phyloP scores from a whole-genome alignment of 208 protist species.

The Acanthamoeba royreba region DNA sequence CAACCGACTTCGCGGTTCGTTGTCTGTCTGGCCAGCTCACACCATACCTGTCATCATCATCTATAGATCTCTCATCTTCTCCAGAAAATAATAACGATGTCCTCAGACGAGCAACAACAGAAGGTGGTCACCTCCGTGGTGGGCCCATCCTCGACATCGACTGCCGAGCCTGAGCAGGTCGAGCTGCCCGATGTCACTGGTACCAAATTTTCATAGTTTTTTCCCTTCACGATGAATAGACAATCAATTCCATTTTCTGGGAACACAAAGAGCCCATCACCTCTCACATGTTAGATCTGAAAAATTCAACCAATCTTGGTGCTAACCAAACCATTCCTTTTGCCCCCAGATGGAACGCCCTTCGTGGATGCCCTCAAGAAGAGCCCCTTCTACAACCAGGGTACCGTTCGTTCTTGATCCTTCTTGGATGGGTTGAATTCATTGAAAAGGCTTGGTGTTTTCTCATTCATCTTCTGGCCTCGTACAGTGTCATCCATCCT shows the following conservation, averaged over 20 bases:
- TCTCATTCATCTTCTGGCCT: background rate
- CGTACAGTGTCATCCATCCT: background rate
- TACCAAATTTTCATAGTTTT: background rate
- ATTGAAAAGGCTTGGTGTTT: background rate
- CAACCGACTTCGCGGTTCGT: no score
- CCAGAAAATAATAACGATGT: no score
- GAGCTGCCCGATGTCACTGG: background rate
- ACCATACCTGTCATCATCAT: no score
- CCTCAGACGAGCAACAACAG: background rate
- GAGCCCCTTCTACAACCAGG: slow-evolving; percentile 18
- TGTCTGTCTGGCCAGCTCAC: no score
- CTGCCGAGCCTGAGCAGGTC: background rate
- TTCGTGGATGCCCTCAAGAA: slow-evolving; percentile 26
- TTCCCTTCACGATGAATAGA: background rate
- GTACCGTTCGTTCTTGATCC: background rate
- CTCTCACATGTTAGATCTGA: no score
- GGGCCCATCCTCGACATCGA: background rate
- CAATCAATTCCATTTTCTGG: no score
- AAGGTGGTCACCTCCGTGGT: background rate
- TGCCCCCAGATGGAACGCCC: background rate
- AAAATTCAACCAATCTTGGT: background rate
- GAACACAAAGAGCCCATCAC: no score
- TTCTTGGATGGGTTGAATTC: background rate
- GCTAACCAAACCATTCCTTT: background rate
- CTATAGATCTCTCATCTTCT: no score